Evolutionary conservation across 2,329 filamentous ascomycete species (phyloP), one percentile per base, ranked within the genome.

Genomic region (Diatrype stigma): DNA sequence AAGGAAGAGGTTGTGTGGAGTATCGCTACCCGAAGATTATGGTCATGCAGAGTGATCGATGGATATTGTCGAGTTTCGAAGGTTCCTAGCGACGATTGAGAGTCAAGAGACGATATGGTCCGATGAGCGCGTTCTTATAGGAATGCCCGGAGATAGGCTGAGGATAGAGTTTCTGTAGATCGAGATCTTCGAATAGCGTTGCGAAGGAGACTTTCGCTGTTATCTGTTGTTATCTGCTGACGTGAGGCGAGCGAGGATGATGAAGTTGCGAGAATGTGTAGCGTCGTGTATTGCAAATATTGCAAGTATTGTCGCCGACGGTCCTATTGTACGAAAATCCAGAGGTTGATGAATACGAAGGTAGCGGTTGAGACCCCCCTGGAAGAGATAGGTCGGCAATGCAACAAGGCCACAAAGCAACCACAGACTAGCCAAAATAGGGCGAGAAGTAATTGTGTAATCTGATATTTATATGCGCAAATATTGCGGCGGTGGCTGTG

Each of bases 1-100:
- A 30, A n/a, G n/a, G 49, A 52, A 46, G 26, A 46, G 49, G 55
- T 37, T 63, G 51, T 52, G 61, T 53, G 58, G 60, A 59, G 63
- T 62, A 51, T 51, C 58, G 56, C 61, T 61, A 54, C 51, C 56
- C 35, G 49, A 48, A 50, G 50, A 50, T 30, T 46, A 45, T 49
- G 26, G 35, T 50, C 42, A 42, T 37, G 44, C 38, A 38, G 45
- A 22, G 47, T 47, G 51, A 28, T 48, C 45, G 45, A 42, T 40
- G 37, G 22, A 28, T 40, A 38, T 14, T 26, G 30, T 30, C 23
- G 30, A 34, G 30, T 26, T 19, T 30, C 23, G 30, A 34, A 17
- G 26, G 26, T 30, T 30, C 10, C 26, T n/a, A n/a, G n/a, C n/a
- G n/a, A n/a, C n/a, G n/a, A n/a, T n/a, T n/a, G n/a, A n/a, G n/a